Evolutionary conservation across 306 rosid genomes (phyloP).

Genomic region (Trifolium subterraneum): DNA sequence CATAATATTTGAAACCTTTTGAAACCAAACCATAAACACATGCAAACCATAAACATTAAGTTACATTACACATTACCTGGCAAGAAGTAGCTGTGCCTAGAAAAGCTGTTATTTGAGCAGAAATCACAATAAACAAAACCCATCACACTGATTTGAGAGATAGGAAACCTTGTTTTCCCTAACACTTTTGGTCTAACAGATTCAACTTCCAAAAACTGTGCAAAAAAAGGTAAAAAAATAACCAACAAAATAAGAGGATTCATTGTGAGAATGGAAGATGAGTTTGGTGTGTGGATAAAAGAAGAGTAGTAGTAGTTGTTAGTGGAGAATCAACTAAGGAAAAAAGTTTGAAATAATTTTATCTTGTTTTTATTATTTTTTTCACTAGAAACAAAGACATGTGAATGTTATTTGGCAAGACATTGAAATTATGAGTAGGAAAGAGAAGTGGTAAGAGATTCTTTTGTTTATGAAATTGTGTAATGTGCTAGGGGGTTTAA

Average conservation of each 20-base stretch:
- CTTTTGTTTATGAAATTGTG: slow-evolving; percentile 13
- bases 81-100: slow-evolving; percentile 85
- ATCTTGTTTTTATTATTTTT: slow-evolving; percentile 40
- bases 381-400: slow-evolving; percentile 78
- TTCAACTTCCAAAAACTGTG: slow-evolving; percentile 58
- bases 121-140: slow-evolving; percentile 94
- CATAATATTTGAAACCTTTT: not conserved
- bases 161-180: slow-evolving; percentile 42
- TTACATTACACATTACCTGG: slow-evolving; percentile 51
- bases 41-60: slow-evolving; percentile 1
- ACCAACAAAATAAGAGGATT: slow-evolving; percentile 53
- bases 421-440: slow-evolving; percentile 66
- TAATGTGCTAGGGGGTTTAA: slow-evolving; percentile 21
- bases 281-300: slow-evolving; percentile 54
- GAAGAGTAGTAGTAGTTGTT: slow-evolving; percentile 37
- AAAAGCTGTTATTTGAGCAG: slow-evolving; percentile 91
- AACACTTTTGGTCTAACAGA: slow-evolving; percentile 52
- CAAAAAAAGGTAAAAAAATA: slow-evolving; percentile 56
- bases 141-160: slow-evolving; percentile 86
- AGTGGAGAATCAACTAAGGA: slow-evolving; percentile 54
- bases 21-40: not conserved
- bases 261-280: slow-evolving; percentile 56
- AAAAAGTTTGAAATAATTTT: slow-evolving; percentile 50
- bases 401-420: slow-evolving; percentile 85
- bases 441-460: slow-evolving; percentile 59